Percentiles rank a stretch among this genome's conserved stretches.
Conservation (phyloP, 75 land plant genomes). For the Selaginella tamariscina region DNA sequence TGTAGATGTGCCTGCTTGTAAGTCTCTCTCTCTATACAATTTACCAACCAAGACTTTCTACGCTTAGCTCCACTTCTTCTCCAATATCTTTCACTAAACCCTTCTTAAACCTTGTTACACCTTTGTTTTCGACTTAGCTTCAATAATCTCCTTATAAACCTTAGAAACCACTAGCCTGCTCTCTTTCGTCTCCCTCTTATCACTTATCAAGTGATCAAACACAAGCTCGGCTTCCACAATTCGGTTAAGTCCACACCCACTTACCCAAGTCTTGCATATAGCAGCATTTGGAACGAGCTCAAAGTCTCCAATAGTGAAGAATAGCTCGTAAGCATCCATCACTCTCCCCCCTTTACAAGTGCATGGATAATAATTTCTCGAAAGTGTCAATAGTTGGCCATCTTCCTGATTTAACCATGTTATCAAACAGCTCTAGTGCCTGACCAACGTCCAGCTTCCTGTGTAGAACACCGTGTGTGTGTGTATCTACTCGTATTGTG, state of each 20-base stretch:
- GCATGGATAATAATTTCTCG: neutral
- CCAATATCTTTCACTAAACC: too few relatives aligned
- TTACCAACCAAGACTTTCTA: too few relatives aligned
- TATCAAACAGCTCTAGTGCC: neutral
- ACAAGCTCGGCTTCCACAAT: slow-evolving; percentile 1
- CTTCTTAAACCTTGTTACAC: too few relatives aligned
- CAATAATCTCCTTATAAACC: neutral
- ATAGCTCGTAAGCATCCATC: neutral
- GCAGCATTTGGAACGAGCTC: neutral
- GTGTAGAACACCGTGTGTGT: neutral
- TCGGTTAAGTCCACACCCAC: neutral
- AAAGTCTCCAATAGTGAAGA: neutral
- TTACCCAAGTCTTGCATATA: neutral
- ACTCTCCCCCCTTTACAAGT: neutral
- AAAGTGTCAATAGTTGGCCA: neutral
- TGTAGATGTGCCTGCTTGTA: too few relatives aligned
- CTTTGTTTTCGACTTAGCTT: too few relatives aligned
- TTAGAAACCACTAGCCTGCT: neutral
- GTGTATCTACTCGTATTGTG: too few relatives aligned
- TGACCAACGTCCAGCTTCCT: neutral
- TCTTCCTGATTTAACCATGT: neutral
- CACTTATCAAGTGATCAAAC: neutral
- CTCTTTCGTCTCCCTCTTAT: neutral
- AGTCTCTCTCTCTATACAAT: too few relatives aligned
- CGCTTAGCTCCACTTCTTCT: too few relatives aligned